phyloP scores from a whole-genome alignment of 768 basidiomycete genomes.

The Termitomyces bulborhizus region DNA sequence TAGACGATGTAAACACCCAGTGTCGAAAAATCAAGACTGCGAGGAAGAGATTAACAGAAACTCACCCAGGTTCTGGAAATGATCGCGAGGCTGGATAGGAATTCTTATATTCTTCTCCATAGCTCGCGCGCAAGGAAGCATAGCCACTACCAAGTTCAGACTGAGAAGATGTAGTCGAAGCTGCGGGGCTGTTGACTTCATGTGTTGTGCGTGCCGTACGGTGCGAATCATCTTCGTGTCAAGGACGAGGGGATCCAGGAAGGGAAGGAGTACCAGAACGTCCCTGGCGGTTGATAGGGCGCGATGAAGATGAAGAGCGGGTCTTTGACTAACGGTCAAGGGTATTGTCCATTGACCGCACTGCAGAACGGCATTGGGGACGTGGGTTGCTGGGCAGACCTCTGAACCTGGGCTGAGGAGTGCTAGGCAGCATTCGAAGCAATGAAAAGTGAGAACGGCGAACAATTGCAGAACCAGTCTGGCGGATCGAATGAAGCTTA shows the following conservation, averaged over 20 bases:
- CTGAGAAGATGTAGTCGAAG: conserved; percentile 24
- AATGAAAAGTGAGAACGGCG: background rate
- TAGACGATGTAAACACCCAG: no score
- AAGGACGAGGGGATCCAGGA: background rate
- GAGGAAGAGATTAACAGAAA: background rate
- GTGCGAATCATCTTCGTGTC: background rate
- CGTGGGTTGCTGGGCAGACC: conserved; percentile 30
- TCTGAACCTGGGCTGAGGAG: conserved; percentile 2
- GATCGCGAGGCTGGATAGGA: background rate
- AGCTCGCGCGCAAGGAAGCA: background rate
- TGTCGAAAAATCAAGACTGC: background rate
- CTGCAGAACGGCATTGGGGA: conserved; percentile 29
- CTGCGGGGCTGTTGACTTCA: background rate
- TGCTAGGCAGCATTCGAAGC: conserved; percentile 10
- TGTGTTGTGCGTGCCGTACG: background rate
- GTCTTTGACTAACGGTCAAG: background rate
- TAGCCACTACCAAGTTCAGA: conserved; percentile 23
- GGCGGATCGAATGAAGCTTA: background rate
- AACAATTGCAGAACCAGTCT: conserved; percentile 5
- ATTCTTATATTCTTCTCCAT: background rate
- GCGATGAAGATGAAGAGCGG: background rate
- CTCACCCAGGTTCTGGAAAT: background rate
- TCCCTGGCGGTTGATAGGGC: background rate
- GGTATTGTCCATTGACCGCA: background rate
- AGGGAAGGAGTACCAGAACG: background rate